Conservation (phyloP, 306 rosid genomes). For the Urtica urens region DNA sequence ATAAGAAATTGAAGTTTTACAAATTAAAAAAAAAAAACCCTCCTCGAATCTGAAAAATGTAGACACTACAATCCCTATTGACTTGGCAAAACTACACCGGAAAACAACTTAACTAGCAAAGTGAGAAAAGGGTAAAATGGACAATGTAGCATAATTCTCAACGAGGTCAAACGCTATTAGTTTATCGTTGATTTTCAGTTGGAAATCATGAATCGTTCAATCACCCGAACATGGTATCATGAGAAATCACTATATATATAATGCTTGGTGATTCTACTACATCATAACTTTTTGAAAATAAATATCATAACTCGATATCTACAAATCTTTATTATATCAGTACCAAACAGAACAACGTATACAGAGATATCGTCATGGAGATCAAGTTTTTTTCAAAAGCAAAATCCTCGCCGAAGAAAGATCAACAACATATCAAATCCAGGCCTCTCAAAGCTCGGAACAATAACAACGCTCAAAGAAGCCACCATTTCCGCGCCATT, state of each 20-base stretch:
- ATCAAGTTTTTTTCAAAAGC: slow-evolving; percentile 12
- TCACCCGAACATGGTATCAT: neutral
- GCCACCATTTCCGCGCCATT: slow-evolving; percentile 12
- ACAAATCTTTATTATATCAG: neutral
- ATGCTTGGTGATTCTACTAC: neutral
- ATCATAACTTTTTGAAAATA: neutral
- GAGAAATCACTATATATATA: slow-evolving; percentile 9
- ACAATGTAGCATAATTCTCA: neutral
- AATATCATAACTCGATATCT: neutral
- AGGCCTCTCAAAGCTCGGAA: slow-evolving; percentile 11
- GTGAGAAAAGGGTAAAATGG: neutral
- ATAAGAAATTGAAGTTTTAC: too few species aligned
- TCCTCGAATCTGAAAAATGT: neutral
- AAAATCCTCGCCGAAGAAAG: slow-evolving; percentile 9
- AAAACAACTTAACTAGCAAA: neutral
- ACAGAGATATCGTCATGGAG: slow-evolving; percentile 12
- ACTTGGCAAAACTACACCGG: neutral
- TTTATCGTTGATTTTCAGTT: neutral
- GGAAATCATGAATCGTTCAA: neutral
- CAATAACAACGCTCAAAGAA: neutral
- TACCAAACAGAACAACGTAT: too few species aligned
- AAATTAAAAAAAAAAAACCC: neutral
- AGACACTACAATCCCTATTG: neutral
- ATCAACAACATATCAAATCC: slow-evolving; percentile 14
- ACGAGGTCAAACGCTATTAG: slow-evolving; percentile 1